These are phyloP conservation scores for Sporothrix globosa DNA, from an alignment of 2,329 filamentous ascomycete genomes.

Conservation along the genomic window DNA sequence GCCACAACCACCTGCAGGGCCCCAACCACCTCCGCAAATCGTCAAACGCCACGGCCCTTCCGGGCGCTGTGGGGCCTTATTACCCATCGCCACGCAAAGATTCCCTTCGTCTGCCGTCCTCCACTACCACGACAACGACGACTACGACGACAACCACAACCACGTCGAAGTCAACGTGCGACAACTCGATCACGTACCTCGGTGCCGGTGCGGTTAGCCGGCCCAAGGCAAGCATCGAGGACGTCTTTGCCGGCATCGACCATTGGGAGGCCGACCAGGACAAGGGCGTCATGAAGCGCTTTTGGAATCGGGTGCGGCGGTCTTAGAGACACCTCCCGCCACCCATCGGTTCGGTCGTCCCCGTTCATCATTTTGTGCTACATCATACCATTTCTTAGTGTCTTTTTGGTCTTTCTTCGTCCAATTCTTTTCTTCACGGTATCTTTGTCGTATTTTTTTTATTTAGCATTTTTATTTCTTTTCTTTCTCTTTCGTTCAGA, in stretches of 20 bases:
- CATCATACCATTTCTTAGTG: too few relatives aligned
- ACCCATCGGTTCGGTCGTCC: background rate
- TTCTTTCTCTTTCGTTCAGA: too few relatives aligned
- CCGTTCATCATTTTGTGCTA: too few relatives aligned
- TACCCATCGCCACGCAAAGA: conserved; percentile 8
- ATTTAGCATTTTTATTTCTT: too few relatives aligned
- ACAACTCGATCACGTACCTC: conserved; percentile 41
- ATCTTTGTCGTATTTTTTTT: too few relatives aligned
- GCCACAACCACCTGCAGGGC: conserved; percentile 33
- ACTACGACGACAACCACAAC: background rate
- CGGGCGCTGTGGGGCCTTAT: conserved; percentile 35
- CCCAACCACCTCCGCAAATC: conserved; percentile 31
- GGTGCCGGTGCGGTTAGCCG: conserved; percentile 40
- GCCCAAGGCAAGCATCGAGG: conserved; percentile 59
- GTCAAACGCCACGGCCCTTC: conserved; percentile 31
- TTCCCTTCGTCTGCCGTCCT: background rate
- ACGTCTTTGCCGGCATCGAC: conserved; percentile 58
- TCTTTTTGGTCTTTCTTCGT: too few relatives aligned
- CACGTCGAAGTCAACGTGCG: background rate
- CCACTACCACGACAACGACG: background rate
- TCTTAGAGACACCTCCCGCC: conserved; percentile 35
- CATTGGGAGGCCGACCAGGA: conserved; percentile 54
- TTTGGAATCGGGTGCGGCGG: conserved; percentile 66
- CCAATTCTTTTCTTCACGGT: too few relatives aligned
- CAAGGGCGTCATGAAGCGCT: conserved; percentile 61